Evolutionary conservation across 1,139 yeast genomes (phyloP), one percentile per base, ranked within the genome.

Genomic region (Scheffersomyces parashehatae): DNA sequence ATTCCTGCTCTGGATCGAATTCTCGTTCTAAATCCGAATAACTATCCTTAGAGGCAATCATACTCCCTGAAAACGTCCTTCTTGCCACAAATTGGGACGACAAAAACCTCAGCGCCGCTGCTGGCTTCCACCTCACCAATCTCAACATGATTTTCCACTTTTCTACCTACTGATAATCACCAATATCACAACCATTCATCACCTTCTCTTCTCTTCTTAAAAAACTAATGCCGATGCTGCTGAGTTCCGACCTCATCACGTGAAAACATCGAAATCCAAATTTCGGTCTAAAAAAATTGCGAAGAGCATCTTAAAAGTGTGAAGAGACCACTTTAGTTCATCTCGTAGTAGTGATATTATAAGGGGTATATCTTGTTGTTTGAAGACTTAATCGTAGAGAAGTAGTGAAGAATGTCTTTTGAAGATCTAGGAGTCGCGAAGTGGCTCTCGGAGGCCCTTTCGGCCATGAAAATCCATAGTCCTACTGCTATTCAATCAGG

Each of bases 401-500:
- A 26, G 2, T 20, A 29, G 28, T 35, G 28, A 35, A 40, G 10
- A 30, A 69, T 70, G 73, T 58, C 72, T 13, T 90, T 90, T 58
- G 72, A 76, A 48, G 74, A 75, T 9, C 59, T 91, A 29, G 98
- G 98, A 0, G 81, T 89, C 4, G 79, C 96, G 34, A 82, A 77
- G 62, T 91, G 99, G 97, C 81, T 95, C 26, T 74, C 76, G 30
- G 97, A 93, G 54, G 79, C 97, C 0, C 76, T 93, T 5, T 67
- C 70, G 0, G 82, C 95, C 15, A 89, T 93, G 95, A 83, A 85
- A 50, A 93, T 93, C 40, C 72, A 77, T 34, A 74, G 78, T 5
- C 99, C 99, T 2, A 88, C 98, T 0, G 80, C 83, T 28, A 91
- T 93, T 68, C 99, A 93, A 62, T 60, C 74, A 4, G 90, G 90